Evolutionary conservation across 306 rosid species (phyloP), one percentile per base, ranked within the genome.

Genomic region (Arachis stenosperma): DNA sequence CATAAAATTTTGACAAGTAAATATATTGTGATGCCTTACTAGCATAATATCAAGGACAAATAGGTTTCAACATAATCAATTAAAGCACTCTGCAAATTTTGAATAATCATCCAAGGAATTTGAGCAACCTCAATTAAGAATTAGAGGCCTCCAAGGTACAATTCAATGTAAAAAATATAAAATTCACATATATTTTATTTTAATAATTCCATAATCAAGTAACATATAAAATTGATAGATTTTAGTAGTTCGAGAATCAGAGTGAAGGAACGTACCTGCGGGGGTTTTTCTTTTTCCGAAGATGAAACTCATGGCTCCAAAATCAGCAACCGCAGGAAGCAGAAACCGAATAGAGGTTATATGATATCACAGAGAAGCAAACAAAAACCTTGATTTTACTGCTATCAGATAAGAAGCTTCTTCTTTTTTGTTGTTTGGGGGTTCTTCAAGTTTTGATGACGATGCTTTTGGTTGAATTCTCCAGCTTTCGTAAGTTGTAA

Each of bases 241-340:
- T 41, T 9, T 33, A 56, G 46, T 37, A 39, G 50, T 50, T 50
- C 15, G 42, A 64, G 51, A 46, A 46, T 46, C n/a, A 46, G n/a
- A 55, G 47, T 13, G 46, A 37, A 64, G 39, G 36, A 68, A 88
- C 96, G 93, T 83, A 86, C 96, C 96, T 82, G 96, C 96, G 52
- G 97, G 91, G 7, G 93, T 89, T 77, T 92, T 92, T 12, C 88
- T 89, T 86, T 89, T 92, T 52, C 98, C 93, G 64, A 86, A 89
- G 67, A 92, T 69, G 75, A 90, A 90, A 79, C 98, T 92, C 98
- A 88, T 92, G 81, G 82, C 79, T 81, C 8, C 15, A 27, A 83
- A 92, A 74, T 80, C 61, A 52, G 60, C 15, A 67, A 66, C n/a
- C 13, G 15, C 53, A 53, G 66, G 14, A 1, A 56, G 41, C 56